Evolutionary conservation across 2,329 filamentous ascomycete species (phyloP), one percentile per base, ranked within the genome.

Genomic region (Aspergillus luchuensis): DNA sequence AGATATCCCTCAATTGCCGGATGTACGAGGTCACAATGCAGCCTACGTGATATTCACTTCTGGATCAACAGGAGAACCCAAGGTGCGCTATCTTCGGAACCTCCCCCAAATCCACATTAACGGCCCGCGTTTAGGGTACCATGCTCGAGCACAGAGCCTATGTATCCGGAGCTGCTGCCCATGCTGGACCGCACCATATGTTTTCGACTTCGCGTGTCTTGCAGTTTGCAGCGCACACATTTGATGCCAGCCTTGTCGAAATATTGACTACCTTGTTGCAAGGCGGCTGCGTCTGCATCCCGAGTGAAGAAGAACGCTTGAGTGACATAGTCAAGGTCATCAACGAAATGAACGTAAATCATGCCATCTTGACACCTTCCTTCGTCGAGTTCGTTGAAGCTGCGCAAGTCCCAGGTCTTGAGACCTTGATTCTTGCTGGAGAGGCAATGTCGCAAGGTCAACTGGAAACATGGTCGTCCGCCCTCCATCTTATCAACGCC

Each of bases 81-180:
- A 86, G 67, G 75, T 77, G 61, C 50, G 65, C 61, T 36, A 15
- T 59, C 45, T 30, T 1, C 33, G 58, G 10, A 28, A 4, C 4
- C 11, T 28, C 23, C 56, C 25, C 36, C 4, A 8, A 30, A 43
- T 15, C 11, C 17, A 11, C 36, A 21, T 25, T 30, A 17, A 30
- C 56, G 64, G 66, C 33, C 69, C 60, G 17, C 30, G 30, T 36
- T n/a, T 57, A 78, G 76, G 88, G 87, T 3, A 84, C 88, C n/a
- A 81, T 88, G 52, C 83, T 89, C 62, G 85, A 84, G 10, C 89
- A 91, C 66, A 76, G 78, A 0, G 82, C 87, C 0, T 80, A 87
- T 13, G 82, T 85, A 1, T 85, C 86, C 0, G 79, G 82, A 2
- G 81, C 85, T 25, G 71, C 81, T 8, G 80, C 79, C 0, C 85